These are phyloP conservation scores for Cladophialophora bantiana DNA, from an alignment of 2,329 filamentous ascomycete species.

Conservation along the genomic window DNA sequence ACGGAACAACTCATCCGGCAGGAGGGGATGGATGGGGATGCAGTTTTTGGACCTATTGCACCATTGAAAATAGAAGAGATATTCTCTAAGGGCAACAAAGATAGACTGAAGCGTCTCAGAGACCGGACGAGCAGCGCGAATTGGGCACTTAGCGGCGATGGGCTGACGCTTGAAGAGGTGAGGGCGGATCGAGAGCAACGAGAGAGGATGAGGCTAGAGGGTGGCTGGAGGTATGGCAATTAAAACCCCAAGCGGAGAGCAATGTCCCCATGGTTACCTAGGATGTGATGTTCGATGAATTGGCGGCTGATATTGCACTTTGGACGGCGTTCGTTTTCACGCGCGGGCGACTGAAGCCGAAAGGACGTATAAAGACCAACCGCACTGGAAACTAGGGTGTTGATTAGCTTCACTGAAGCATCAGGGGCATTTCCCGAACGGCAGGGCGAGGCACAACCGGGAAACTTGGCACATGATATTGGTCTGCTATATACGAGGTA, in stretches of 20 bases:
- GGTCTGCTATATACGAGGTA: too few relatives aligned
- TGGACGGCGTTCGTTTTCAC: not conserved
- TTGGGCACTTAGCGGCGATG: slow-evolving; percentile 79
- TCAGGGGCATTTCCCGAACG: too few relatives aligned
- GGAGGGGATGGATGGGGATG: slow-evolving; percentile 80
- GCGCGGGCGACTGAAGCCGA: not conserved
- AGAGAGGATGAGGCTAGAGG: slow-evolving; percentile 79
- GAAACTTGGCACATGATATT: too few relatives aligned
- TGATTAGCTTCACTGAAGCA: too few relatives aligned
- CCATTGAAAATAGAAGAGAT: slow-evolving; percentile 96
- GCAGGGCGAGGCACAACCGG: too few relatives aligned
- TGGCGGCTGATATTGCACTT: slow-evolving; percentile 4
- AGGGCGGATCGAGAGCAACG: slow-evolving; percentile 78
- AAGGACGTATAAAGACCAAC: not conserved
- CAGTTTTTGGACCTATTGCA: slow-evolving; percentile 86
- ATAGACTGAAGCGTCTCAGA: slow-evolving; percentile 84
- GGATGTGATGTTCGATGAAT: slow-evolving; percentile 12
- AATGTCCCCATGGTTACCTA: not conserved
- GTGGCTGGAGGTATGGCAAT: slow-evolving; percentile 76
- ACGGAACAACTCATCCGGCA: slow-evolving; percentile 77
- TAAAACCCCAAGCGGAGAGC: slow-evolving; percentile 2
- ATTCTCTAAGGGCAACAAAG: slow-evolving; percentile 82
- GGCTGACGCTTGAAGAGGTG: slow-evolving; percentile 86
- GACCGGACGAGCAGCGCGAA: slow-evolving; percentile 92
- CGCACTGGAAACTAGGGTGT: not conserved